Conservation (phyloP, 1,139 yeast genomes). For the Protomyces pachydermus region DNA sequence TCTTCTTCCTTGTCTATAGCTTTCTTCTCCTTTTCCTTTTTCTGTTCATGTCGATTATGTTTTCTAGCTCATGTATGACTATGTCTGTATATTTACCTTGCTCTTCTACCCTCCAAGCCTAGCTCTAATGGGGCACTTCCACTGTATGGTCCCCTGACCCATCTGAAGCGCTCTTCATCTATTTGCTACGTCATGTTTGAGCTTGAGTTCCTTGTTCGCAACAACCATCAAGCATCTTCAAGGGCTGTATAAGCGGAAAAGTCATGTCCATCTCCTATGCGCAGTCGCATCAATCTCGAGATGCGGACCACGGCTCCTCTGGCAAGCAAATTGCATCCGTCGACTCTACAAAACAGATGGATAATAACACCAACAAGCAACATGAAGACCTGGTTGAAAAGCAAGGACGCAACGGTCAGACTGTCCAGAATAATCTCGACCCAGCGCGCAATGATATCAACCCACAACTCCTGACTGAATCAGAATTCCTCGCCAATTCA, state of each 20-base stretch:
- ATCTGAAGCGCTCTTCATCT: too few relatives aligned
- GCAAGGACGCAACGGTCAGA: conserved; percentile 5
- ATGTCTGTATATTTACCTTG: background rate
- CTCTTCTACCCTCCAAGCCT: too few relatives aligned
- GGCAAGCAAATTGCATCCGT: background rate
- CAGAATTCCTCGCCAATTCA: conserved; percentile 6
- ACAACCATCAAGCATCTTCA: too few relatives aligned
- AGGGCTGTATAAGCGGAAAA: too few relatives aligned
- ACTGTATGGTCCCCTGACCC: too few relatives aligned
- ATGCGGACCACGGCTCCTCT: background rate
- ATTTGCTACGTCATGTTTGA: too few relatives aligned
- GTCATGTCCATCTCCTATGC: too few relatives aligned
- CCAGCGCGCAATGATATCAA: conserved; percentile 16
- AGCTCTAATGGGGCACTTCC: too few relatives aligned
- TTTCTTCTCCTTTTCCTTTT: background rate
- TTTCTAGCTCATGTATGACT: background rate
- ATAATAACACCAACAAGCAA: background rate
- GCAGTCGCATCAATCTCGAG: too few relatives aligned
- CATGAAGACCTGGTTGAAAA: background rate
- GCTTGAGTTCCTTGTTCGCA: too few relatives aligned
- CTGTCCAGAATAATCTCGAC: conserved; percentile 9
- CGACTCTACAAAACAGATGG: background rate
- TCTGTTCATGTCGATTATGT: background rate
- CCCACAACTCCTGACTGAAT: conserved; percentile 9
- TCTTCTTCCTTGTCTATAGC: background rate